phyloP scores from a whole-genome alignment of 306 rosid species.

The Psophocarpus tetragonolobus region DNA sequence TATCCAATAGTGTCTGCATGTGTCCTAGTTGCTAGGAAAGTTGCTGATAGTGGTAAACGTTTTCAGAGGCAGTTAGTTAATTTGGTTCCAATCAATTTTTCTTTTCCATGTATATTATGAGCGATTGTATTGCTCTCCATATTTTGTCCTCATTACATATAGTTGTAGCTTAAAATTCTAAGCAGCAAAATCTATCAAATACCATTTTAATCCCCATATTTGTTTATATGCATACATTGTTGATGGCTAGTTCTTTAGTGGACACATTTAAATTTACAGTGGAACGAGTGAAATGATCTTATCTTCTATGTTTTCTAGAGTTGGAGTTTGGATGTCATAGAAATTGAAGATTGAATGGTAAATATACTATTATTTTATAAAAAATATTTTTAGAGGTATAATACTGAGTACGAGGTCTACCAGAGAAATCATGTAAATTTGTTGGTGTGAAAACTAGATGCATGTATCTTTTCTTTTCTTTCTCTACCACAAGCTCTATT shows the following conservation, averaged over 20 bases:
- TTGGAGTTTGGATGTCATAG: not conserved
- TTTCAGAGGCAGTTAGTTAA: not conserved
- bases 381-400: too few species aligned
- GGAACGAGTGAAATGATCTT: not conserved
- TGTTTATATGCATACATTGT: not conserved
- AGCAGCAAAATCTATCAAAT: too few species aligned
- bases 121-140: not conserved
- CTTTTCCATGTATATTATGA: conserved; percentile 14
- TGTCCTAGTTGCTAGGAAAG: not conserved
- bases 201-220: too few species aligned
- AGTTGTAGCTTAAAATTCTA: too few species aligned
- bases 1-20: conserved; percentile 3
- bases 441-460: not conserved
- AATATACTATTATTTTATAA: not conserved
- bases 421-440: not conserved
- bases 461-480: too few species aligned
- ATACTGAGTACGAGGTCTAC: not conserved
- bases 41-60: not conserved
- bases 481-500: too few species aligned
- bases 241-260: not conserved
- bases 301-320: not conserved
- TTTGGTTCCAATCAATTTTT: not conserved
- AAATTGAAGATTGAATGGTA: not conserved
- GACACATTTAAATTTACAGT: not conserved
- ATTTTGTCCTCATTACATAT: not conserved